Conservation (phyloP, 306 rosid species). For the Argentina anserina region DNA sequence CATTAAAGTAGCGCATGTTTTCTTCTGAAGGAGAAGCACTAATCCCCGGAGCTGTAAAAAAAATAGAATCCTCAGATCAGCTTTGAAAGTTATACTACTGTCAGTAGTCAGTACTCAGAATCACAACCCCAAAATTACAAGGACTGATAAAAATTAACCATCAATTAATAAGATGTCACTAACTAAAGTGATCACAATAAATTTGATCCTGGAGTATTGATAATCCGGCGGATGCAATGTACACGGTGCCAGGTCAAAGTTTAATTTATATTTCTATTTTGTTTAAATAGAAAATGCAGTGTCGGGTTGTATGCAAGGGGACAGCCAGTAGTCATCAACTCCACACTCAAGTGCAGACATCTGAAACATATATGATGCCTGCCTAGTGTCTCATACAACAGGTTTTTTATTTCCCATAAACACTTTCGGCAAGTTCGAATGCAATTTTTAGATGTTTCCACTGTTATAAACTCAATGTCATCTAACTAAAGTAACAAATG, state of each 20-base stretch:
- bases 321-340: neutral
- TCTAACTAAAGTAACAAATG: neutral
- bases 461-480: neutral
- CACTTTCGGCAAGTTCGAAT: neutral
- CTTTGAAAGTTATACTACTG: neutral
- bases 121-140: neutral
- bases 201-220: neutral
- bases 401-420: neutral
- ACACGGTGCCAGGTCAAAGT: neutral
- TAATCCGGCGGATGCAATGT: neutral
- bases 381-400: neutral
- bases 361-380: neutral
- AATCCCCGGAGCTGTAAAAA: conserved; percentile 33
- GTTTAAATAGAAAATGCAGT: neutral
- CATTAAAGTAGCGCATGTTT: conserved; percentile 38
- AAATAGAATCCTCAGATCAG: neutral
- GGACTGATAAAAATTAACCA: neutral
- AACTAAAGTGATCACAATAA: neutral
- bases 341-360: neutral
- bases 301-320: too few species aligned
- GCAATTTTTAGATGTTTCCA: neutral
- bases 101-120: neutral
- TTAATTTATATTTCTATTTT: neutral
- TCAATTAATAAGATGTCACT: neutral
- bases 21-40: conserved; percentile 41